Evolutionary conservation across 345 rosid genomes (phyloP), one percentile per base, ranked within the genome.

Genomic region (Hypericum perforatum): DNA sequence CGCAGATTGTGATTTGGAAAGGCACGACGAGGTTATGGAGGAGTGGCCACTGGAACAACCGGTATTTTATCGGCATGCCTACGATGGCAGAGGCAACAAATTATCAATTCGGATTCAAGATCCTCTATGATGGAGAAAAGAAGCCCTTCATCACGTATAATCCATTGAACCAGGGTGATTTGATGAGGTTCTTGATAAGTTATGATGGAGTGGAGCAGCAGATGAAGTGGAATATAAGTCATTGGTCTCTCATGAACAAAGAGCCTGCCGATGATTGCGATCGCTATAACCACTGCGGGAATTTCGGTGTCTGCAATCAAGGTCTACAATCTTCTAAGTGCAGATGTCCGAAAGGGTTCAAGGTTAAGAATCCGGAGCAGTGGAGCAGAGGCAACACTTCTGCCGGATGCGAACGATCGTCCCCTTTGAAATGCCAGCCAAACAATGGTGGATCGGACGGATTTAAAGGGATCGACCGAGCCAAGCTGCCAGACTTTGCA

Each of bases 1-100:
- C 94, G 3, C 90, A 84, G 76, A 77, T 89, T 12, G 82, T 89
- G 39, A 63, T 84, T n/a, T 86, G 90, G 95, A 76, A 81, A 9
- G 22, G 52, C 0, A 48, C 49, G 16, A 70, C 36, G 10, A 74
- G 89, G 45, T 42, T 66, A 45, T 89, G 97, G 97, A 67, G 92
- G 70, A 83, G 95, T 16, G 95, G 97, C 3, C 82, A 78, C 6
- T 89, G 97, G 97, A 74, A 81, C 36, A 78, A 72, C 0, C 52
- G 63, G 8, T 37, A 76, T 0, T 89, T 89, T 40, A 78, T 80
- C 0, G 89, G 97, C 12, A 62, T 85, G 6, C 89, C 81, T 0
- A 45, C 49, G 36, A 83, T 78, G 89, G 37, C 62, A 16, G 5
- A 11, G 37, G 2, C 52, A 2, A 70, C 79, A 0, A 78, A 67